Base-by-base conservation (phyloP, 371 early-diverging fungal species). In the Phascolomyces articulosus region DNA sequence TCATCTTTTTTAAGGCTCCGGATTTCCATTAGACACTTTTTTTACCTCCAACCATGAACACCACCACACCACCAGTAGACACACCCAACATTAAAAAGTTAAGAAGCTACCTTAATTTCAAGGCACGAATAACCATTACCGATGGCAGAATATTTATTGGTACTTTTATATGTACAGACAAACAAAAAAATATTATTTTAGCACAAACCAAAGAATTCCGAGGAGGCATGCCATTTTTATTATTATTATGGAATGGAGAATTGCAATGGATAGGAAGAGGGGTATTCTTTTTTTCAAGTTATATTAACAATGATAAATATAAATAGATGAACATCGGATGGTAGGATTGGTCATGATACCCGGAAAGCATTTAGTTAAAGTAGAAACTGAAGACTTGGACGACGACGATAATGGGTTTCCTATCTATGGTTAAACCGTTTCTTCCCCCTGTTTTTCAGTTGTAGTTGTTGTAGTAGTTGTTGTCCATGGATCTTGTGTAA, bases 341-440 rank as follows among this genome's bases (percentile, higher is more conserved):
- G 93, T 95, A 23, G 93, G 93, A 7, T 75, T 94, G 62, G 84
- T 94, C 68, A 93, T 95, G 96, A 87, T 95, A 16, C 96, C 96
- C 1, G 96, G 96, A 24, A 83, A 88, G 57, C 94, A 93, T 67
- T 67, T 94, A 10, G 85, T 87, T 40, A 87, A 85, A 60, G 79
- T 84, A 11, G 90, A 91, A 67, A 81, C 89, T 21, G 92, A 93
- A 76, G 85, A 87, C 65, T 69, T 87, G 15, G 83, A 85, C 24
- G 51, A 51, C 23, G 51, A 51, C 23, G 51, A 51, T 51, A 51
- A 20, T 20, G 21, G 51, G 9, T 51, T 51, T n/a, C 51, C 51
- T n/a, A 51, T 51, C 6, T 51, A 51, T 24, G 51, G 51, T 13
- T 51, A 15, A 24, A 34, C n/a, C n/a, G n/a, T n/a, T n/a, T n/a